Evolutionary conservation across 371 early-diverging fungal species (phyloP).

Genomic region (Apophysomyces variabilis): DNA sequence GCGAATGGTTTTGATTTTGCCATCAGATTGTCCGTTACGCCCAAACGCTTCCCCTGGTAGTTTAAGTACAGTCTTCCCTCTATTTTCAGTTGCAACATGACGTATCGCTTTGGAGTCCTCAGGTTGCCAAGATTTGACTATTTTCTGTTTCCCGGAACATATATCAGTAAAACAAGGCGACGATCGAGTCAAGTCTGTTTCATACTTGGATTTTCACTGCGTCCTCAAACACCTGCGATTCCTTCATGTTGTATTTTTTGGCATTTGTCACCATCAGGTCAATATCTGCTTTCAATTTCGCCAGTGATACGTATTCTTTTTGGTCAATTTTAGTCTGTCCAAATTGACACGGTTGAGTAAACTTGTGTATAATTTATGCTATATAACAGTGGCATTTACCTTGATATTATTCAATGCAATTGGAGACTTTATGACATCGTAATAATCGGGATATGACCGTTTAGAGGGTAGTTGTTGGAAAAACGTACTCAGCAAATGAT

Average conservation of each 20-base stretch:
- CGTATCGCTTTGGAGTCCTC: constrained; percentile 3
- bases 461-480: constrained; percentile 81
- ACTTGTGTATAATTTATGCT: background rate
- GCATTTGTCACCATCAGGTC: constrained; percentile 81
- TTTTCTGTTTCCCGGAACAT: constrained; percentile 29
- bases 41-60: constrained; percentile 42
- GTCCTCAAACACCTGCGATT: constrained; percentile 78
- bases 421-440: constrained; percentile 82
- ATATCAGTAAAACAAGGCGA: no score
- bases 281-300: constrained; percentile 68
- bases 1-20: constrained; percentile 44
- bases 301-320: constrained; percentile 57
- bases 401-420: constrained; percentile 79
- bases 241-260: constrained; percentile 77
- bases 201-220: constrained; percentile 66
- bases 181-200: background rate
- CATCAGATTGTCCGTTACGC: constrained; percentile 15
- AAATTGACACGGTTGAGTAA: no score
- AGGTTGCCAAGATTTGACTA: constrained; percentile 37
- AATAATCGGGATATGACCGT: constrained; percentile 89
- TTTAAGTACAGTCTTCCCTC: constrained; percentile 36
- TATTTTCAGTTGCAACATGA: constrained; percentile 10
- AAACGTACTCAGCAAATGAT: constrained; percentile 63
- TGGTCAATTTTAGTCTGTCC: constrained; percentile 48
- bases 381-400: constrained; percentile 25